Conservation (phyloP, 2,329 filamentous ascomycete genomes). For the Diaporthe amygdali region DNA sequence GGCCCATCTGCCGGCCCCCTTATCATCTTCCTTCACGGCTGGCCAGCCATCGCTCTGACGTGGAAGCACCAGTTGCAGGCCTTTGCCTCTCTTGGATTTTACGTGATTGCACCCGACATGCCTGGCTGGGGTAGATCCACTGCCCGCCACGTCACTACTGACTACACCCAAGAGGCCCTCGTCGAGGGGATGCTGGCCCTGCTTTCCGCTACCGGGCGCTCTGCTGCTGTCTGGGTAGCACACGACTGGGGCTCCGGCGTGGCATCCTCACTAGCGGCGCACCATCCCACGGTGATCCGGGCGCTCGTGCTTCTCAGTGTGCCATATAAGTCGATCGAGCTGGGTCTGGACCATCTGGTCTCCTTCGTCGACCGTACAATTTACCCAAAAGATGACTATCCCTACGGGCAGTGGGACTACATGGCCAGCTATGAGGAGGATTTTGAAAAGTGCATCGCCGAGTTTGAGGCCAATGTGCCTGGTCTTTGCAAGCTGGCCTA, state of each 20-base stretch:
- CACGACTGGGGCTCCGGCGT: slow-evolving; percentile 14
- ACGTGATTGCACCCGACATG: slow-evolving; percentile 13
- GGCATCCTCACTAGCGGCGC: not conserved
- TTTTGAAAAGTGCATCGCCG: not conserved
- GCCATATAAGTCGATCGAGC: slow-evolving; percentile 3
- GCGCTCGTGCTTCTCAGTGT: not conserved
- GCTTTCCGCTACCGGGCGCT: not conserved
- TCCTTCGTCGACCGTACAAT: slow-evolving; percentile 1
- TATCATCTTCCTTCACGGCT: slow-evolving; percentile 15
- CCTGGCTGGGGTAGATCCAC: slow-evolving; percentile 4
- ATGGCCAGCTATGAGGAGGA: slow-evolving; percentile 11
- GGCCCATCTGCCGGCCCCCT: not conserved
- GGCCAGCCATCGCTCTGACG: slow-evolving; percentile 9
- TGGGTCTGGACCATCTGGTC: slow-evolving; percentile 1
- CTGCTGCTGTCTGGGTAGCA: slow-evolving; percentile 3
- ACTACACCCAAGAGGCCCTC: slow-evolving; percentile 3
- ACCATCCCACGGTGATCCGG: not conserved
- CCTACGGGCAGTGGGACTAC: slow-evolving; percentile 10
- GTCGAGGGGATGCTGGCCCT: slow-evolving; percentile 15
- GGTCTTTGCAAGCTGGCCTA: not conserved
- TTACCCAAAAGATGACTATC: slow-evolving; percentile 10
- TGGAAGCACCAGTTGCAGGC: slow-evolving; percentile 6
- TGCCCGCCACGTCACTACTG: not conserved
- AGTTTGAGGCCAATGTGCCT: not conserved
- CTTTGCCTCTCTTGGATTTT: slow-evolving; percentile 8